These are phyloP conservation scores for Oryza australiensis DNA, from an alignment of 176 grass and related monocot genomes.

Conservation along the genomic window DNA sequence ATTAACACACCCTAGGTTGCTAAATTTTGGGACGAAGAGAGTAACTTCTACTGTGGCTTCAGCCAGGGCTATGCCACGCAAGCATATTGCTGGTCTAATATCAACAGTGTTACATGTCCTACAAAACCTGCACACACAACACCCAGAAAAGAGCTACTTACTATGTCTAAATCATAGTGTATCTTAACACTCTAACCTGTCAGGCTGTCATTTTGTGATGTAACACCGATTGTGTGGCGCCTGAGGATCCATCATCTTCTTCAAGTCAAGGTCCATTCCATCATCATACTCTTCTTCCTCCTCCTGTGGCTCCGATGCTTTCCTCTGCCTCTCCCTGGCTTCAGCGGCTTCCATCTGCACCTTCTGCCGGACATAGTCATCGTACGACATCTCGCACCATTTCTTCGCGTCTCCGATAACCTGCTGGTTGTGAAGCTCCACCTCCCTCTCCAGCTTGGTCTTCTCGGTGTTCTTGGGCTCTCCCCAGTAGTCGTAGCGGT, in stretches of 20 bases:
- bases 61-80: neutral
- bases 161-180: conserved; percentile 20
- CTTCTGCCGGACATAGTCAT: conserved; percentile 54
- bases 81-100: neutral
- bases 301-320: conserved; percentile 16
- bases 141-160: neutral
- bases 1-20: too few species aligned
- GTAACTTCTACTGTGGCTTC: conserved; percentile 11
- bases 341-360: conserved; percentile 35
- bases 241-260: conserved; percentile 35
- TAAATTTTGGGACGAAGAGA: too few species aligned
- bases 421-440: conserved; percentile 54
- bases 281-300: conserved; percentile 59
- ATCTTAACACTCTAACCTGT: neutral
- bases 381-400: conserved; percentile 77
- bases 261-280: conserved; percentile 69
- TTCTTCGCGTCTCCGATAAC: conserved; percentile 64
- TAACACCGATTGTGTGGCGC: conserved; percentile 43
- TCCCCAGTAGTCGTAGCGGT: conserved; percentile 71
- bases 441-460: conserved; percentile 53
- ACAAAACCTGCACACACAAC: neutral
- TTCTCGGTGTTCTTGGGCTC: conserved; percentile 65
- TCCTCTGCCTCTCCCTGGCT: conserved; percentile 26
- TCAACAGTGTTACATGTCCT: conserved; percentile 16
- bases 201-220: conserved; percentile 42